Conservation (phyloP, 164 flowering plant species). For the Aristolochia fimbriata region DNA sequence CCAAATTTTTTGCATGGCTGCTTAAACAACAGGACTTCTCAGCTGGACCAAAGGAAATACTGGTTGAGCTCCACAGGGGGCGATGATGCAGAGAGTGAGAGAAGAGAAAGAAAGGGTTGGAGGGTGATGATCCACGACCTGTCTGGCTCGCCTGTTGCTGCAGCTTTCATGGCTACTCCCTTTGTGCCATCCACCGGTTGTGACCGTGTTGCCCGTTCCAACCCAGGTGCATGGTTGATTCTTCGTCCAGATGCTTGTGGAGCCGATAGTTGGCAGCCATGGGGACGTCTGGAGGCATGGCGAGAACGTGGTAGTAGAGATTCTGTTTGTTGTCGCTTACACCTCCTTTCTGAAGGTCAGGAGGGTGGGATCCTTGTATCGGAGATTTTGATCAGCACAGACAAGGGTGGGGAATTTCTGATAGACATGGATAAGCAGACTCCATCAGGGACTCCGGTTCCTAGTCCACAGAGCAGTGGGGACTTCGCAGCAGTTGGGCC, state of each 20-base stretch:
- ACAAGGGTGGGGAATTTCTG: conserved; percentile 76
- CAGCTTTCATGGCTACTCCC: conserved; percentile 91
- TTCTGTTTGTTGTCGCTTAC: conserved; percentile 60
- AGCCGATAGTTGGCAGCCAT: conserved; percentile 82
- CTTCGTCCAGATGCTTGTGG: conserved; percentile 55
- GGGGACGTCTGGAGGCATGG: conserved; percentile 98
- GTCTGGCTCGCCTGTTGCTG: conserved; percentile 90
- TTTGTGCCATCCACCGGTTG: conserved; percentile 87
- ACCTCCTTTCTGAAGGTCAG: conserved; percentile 50
- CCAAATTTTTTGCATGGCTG: background rate
- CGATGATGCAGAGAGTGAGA: conserved; percentile 35
- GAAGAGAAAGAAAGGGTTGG: conserved; percentile 89
- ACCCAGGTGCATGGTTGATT: conserved; percentile 93
- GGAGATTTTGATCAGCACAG: conserved; percentile 57
- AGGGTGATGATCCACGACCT: conserved; percentile 86
- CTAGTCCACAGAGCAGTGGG: conserved; percentile 82
- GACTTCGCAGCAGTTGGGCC: conserved; percentile 53
- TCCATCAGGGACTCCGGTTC: conserved; percentile 39
- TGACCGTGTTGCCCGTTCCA: conserved; percentile 84
- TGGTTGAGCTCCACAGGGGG: conserved; percentile 37
- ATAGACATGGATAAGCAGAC: conserved; percentile 62
- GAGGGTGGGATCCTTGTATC: conserved; percentile 63
- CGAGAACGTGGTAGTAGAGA: conserved; percentile 69
- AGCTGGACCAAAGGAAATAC: conserved; percentile 46
- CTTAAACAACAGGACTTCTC: conserved; percentile 43